Conservation (phyloP, 1,284 basidiomycete genomes). For the Irpex sp. region DNA sequence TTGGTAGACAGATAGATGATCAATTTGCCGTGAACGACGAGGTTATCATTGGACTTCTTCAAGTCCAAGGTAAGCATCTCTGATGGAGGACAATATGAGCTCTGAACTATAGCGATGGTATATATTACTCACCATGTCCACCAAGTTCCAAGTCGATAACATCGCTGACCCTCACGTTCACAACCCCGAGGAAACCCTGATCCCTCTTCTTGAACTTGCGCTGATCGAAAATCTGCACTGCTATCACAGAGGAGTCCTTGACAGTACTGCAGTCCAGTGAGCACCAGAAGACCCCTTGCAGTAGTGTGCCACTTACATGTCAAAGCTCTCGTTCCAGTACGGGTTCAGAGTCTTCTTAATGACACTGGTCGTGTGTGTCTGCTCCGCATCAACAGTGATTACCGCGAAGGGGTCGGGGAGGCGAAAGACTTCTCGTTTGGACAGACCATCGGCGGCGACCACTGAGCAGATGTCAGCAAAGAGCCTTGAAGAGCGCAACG, state of each 20-base stretch:
- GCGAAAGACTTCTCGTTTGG: slow-evolving; percentile 88
- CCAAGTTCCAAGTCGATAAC: slow-evolving; percentile 80
- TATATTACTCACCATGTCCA: slow-evolving; percentile 62
- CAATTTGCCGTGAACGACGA: slow-evolving; percentile 84
- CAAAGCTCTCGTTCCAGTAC: slow-evolving; percentile 93
- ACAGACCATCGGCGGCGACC: slow-evolving; percentile 83
- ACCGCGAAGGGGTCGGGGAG: slow-evolving; percentile 97
- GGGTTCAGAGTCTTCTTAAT: slow-evolving; percentile 85
- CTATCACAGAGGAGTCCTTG: slow-evolving; percentile 85
- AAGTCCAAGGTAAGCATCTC: slow-evolving; percentile 81
- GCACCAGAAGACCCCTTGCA: neutral
- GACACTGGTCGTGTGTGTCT: slow-evolving; percentile 88
- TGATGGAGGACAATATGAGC: slow-evolving; percentile 26
- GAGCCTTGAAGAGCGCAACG: neutral
- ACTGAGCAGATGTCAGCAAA: slow-evolving; percentile 48
- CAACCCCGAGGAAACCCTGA: slow-evolving; percentile 90
- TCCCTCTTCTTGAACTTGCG: slow-evolving; percentile 96
- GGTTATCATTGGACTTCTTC: slow-evolving; percentile 84
- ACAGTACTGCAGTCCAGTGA: slow-evolving; percentile 55
- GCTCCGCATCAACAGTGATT: slow-evolving; percentile 93
- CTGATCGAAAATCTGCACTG: slow-evolving; percentile 98
- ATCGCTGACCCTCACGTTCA: slow-evolving; percentile 83
- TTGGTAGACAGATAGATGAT: slow-evolving; percentile 77
- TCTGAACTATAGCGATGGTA: neutral
- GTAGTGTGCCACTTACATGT: slow-evolving; percentile 57